Evolutionary conservation across 345 rosid species (phyloP), one percentile per base, ranked within the genome.

Genomic region (Microcos paniculata): DNA sequence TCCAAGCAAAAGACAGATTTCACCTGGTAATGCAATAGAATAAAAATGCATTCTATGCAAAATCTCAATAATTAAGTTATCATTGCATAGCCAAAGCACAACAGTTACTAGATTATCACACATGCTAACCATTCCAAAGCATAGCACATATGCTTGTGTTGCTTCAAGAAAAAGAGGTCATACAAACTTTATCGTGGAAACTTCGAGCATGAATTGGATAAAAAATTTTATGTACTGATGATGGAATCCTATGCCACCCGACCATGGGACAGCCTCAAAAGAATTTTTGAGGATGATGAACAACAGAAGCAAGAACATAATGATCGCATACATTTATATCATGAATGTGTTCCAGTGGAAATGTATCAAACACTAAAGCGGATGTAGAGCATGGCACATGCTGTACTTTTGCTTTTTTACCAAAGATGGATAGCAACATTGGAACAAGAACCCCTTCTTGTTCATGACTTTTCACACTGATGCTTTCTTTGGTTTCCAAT

Each of bases 401-500:
- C 53, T 13, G 23, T 63, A 12, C 42, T 74, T 61, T 10, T 64
- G 23, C 16, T n/a, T 33, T 57, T 75, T 77, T 40, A 33, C 48
- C 79, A 72, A 66, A 51, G 67, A 76, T 61, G 24, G 78, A 63
- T 38, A 18, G 15, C 19, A 65, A 81, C 78, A 69, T 28, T 26
- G 48, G 48, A 62, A 30, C 73, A 48, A 35, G 13, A 28, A 79
- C 45, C 43, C 2, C 56, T 63, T 35, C 68, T 70, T 38, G 23
- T 21, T 40, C 19, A 58, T 28, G 13, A 66, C 49, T 38, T 55
- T 51, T 56, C 55, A 49, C n/a, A 42, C 51, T 1, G 12, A 16
- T 48, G 23, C 72, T 21, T n/a, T 26, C 18, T 63, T 52, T 40
- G 30, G n/a, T 49, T 49, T 42, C 59, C 18, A 49, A 71, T 8